These are phyloP conservation scores for Musa itinerans DNA, from an alignment of 176 grass and related monocot genomes.

Conservation along the genomic window DNA sequence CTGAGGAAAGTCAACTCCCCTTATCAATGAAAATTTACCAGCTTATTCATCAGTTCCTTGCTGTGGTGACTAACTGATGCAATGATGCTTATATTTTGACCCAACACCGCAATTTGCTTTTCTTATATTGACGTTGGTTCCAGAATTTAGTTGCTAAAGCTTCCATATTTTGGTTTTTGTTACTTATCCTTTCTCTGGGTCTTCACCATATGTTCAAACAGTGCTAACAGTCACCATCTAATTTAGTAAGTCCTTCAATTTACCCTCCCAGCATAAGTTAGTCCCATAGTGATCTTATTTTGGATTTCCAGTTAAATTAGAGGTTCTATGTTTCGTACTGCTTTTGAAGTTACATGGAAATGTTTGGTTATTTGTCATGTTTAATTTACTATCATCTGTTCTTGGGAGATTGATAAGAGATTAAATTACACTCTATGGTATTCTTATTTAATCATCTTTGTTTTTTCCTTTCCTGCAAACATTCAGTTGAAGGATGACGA, in stretches of 20 bases:
- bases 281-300: neutral
- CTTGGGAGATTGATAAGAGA: neutral
- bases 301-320: neutral
- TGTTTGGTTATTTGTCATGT: neutral
- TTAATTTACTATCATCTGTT: neutral
- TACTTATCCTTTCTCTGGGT: neutral
- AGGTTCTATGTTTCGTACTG: neutral
- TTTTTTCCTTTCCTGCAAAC: neutral
- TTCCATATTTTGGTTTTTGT: neutral
- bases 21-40: neutral
- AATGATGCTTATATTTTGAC: no score
- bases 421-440: neutral
- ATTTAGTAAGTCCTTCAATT: neutral
- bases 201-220: neutral
- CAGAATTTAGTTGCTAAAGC: neutral
- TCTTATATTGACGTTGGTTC: neutral
- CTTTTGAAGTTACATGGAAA: neutral
- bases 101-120: neutral
- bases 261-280: neutral
- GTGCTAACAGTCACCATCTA: neutral
- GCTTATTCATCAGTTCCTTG: neutral
- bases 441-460: neutral
- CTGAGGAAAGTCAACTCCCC: neutral
- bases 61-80: neutral
- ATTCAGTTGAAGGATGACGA: neutral